These are phyloP conservation scores for Paramecium primaurelia DNA, from an alignment of 73 alveolate species.

Conservation along the genomic window DNA sequence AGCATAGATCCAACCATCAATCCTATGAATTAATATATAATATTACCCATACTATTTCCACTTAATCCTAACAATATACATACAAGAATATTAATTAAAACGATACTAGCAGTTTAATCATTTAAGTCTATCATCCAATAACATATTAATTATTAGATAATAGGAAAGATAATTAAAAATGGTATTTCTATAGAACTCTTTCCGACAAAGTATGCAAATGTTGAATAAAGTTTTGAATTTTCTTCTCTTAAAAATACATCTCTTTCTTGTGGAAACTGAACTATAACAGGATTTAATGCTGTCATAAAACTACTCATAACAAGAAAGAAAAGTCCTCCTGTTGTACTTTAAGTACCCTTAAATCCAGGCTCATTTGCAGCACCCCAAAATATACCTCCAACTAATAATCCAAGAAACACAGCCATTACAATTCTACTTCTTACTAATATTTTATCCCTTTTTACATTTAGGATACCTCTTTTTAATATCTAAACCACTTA, in stretches of 20 bases:
- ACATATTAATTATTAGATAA: background rate
- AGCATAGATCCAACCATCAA: conserved; percentile 60
- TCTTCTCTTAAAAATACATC: conserved; percentile 72
- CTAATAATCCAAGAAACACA: background rate
- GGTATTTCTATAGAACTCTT: conserved; percentile 66
- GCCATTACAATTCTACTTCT: background rate
- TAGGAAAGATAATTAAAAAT: conserved; percentile 34
- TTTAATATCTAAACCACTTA: background rate
- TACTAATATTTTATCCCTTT: background rate
- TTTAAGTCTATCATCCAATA: conserved; percentile 57
- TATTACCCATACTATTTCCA: conserved; percentile 62
- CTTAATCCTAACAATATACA: conserved; percentile 42
- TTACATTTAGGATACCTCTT: conserved; percentile 11
- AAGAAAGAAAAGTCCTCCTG: conserved; percentile 61
- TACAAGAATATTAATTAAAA: background rate
- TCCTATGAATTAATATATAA: background rate
- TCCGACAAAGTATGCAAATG: conserved; percentile 60
- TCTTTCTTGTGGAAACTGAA: conserved; percentile 70
- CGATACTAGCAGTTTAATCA: conserved; percentile 14
- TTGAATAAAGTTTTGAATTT: conserved; percentile 57
- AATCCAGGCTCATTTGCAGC: background rate
- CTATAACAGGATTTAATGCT: conserved; percentile 33
- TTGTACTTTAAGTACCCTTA: background rate
- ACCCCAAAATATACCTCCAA: conserved; percentile 29
- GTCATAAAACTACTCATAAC: conserved; percentile 48